A percentile compares a stretch with the other conserved stretches of the same genome.
Conservation (phyloP, 2,329 filamentous ascomycete species). For the Chalaropsis thielavioides region DNA sequence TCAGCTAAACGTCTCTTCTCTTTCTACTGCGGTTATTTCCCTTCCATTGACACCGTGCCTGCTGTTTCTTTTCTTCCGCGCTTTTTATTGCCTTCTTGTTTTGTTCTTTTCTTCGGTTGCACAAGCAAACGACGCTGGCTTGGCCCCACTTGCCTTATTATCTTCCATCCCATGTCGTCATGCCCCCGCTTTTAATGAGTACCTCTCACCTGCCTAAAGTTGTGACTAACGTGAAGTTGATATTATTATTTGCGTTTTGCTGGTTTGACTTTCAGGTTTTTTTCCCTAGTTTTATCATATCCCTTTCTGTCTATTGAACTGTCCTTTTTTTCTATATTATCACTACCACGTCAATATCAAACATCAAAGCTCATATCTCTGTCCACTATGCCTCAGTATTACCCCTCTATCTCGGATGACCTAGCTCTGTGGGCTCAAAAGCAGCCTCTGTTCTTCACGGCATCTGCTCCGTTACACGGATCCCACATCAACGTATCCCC, state of each 20-base stretch:
- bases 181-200: neutral
- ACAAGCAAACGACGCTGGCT: neutral
- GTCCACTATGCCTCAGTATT: constrained; percentile 42
- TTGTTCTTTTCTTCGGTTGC: neutral
- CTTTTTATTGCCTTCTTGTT: neutral
- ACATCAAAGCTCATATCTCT: neutral
- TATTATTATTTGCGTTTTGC: neutral
- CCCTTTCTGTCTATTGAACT: neutral
- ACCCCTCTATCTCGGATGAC: constrained; percentile 37
- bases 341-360: neutral
- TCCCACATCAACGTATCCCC: constrained; percentile 63
- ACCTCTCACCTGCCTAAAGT: neutral
- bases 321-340: neutral
- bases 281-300: neutral
- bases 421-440: constrained; percentile 48
- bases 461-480: constrained; percentile 53
- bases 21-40: neutral
- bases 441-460: constrained; percentile 63
- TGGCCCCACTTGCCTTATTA: neutral
- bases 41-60: neutral
- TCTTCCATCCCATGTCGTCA: neutral
- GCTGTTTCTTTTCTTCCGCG: constrained; percentile 2
- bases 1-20: neutral
- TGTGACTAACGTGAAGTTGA: too few species aligned
- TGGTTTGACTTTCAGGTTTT: neutral